Percentiles rank a stretch among this genome's conserved stretches.
Evolutionary conservation across 1,284 basidiomycete species (phyloP).

Genomic region (Naganishia liquefaciens): DNA sequence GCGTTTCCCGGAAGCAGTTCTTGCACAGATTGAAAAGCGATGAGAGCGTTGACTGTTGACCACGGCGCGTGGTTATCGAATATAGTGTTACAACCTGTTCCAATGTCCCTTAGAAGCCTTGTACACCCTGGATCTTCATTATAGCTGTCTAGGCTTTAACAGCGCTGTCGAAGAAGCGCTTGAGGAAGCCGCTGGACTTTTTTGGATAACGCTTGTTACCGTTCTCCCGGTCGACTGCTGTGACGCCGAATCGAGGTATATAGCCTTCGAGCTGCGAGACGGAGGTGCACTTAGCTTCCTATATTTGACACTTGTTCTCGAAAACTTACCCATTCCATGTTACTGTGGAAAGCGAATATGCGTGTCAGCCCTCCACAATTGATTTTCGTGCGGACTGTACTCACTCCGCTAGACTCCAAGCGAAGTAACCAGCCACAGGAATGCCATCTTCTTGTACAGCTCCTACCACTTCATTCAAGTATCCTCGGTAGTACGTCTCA

Average conservation of each 20-base stretch:
- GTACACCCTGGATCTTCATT: not conserved
- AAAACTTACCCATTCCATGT: conserved; percentile 30
- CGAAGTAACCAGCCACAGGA: conserved; percentile 68
- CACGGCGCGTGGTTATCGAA: too few species aligned
- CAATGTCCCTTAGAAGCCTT: too few species aligned
- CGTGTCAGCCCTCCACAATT: not conserved
- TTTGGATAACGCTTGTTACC: conserved; percentile 32
- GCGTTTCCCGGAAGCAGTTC: too few species aligned
- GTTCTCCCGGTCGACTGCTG: conserved; percentile 24
- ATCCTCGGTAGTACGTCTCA: conserved; percentile 68
- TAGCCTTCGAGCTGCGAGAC: conserved; percentile 27
- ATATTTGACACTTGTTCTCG: not conserved
- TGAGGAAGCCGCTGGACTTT: conserved; percentile 29
- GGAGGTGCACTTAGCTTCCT: not conserved
- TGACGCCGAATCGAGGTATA: conserved; percentile 31
- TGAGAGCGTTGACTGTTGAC: too few species aligned
- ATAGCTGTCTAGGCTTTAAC: conserved; percentile 15
- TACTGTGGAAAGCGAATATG: not conserved
- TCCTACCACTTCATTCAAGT: conserved; percentile 62
- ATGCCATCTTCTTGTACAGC: conserved; percentile 69
- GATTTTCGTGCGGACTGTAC: not conserved
- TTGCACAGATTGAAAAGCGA: too few species aligned
- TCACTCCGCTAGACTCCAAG: conserved; percentile 55
- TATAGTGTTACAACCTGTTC: too few species aligned
- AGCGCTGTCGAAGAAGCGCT: conserved; percentile 30